Base-by-base conservation (phyloP, 2,329 filamentous ascomycete species). In the Phaeoacremonium minimum region DNA sequence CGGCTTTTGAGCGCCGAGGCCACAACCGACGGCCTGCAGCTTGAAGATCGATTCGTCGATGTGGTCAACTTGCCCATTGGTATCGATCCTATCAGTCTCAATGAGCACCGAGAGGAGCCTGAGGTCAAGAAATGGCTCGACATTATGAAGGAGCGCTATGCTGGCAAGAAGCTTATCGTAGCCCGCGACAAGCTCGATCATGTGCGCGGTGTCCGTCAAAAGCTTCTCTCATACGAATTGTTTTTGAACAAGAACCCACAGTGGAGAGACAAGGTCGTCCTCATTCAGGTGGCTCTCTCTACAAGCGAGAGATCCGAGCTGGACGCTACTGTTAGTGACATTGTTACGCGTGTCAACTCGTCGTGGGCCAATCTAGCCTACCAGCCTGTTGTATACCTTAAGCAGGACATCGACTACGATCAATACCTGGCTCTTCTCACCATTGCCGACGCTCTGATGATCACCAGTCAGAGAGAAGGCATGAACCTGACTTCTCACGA, bases 401-500 rank as follows among this genome's bases (percentile, higher is more conserved):
- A 94, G 61, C 91, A 97, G 59, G 91, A 97, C 51, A 93, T 97
- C 41, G 83, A 87, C 40, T 95, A 95, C 55, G 73, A 86, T 0
- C 90, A 96, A 55, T 97, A 96, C 52, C 75, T 97, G n/a, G 91
- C 90, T 2, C 70, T 97, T 7, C 73, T 96, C 32, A 88, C 87
- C 4, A 83, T 94, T 35, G 93, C 91, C 3, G 90, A 97, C 63
- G 86, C 85, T 4, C 69, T 97, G 33, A 93, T 96, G 78, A 93
- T 97, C 52, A 94, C 91, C 3, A 94, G 88, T 55, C 80, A 97
- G 50, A 87, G 93, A 35, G 91, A 97, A 58, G 91, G 91, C 44
- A 97, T 97, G 93, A 97, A 96, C 56, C 64, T 97, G 38, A 96
- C 91, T 0, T 90, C 86, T 6, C 93, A 97, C 56, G 91, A 97